These are phyloP conservation scores for Fusarium dimerum DNA, from an alignment of 2,329 filamentous ascomycete species.

Conservation along the genomic window DNA sequence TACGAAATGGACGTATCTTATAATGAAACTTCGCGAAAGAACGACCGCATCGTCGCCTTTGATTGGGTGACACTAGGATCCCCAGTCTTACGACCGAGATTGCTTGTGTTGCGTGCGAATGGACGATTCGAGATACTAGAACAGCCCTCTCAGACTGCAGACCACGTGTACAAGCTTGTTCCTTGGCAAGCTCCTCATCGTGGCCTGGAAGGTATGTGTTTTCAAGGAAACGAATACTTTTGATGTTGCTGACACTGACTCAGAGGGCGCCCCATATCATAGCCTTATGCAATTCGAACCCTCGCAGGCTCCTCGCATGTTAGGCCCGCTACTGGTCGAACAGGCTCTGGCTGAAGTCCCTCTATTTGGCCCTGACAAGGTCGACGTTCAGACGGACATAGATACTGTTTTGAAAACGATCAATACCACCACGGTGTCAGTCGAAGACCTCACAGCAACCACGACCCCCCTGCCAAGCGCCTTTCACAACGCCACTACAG, in stretches of 20 bases:
- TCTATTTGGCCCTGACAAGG: conserved; percentile 57
- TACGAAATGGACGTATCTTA: conserved; percentile 64
- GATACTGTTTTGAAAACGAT: conserved; percentile 42
- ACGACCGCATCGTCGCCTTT: conserved; percentile 66
- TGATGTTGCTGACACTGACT: conserved; percentile 13
- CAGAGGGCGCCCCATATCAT: conserved; percentile 55
- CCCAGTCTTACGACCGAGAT: conserved; percentile 55
- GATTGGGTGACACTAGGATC: conserved; percentile 66
- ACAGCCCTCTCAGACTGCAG: conserved; percentile 58
- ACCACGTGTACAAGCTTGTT: conserved; percentile 60
- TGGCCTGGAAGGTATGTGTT: conserved; percentile 52
- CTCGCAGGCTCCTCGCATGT: conserved; percentile 51
- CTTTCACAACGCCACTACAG: conserved; percentile 43
- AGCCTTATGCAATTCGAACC: conserved; percentile 60
- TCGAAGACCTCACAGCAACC: conserved; percentile 41
- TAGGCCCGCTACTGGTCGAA: conserved; percentile 57
- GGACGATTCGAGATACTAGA: conserved; percentile 64
- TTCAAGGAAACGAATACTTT: neutral
- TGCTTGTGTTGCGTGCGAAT: conserved; percentile 60
- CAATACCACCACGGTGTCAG: conserved; percentile 33
- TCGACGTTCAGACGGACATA: conserved; percentile 43
- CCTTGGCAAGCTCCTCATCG: conserved; percentile 63
- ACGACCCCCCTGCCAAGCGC: conserved; percentile 40
- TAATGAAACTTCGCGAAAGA: conserved; percentile 50
- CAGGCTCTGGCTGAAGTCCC: conserved; percentile 54